Base-by-base conservation (phyloP, 2,329 filamentous ascomycete species). In the Huntiella abstrusa region DNA sequence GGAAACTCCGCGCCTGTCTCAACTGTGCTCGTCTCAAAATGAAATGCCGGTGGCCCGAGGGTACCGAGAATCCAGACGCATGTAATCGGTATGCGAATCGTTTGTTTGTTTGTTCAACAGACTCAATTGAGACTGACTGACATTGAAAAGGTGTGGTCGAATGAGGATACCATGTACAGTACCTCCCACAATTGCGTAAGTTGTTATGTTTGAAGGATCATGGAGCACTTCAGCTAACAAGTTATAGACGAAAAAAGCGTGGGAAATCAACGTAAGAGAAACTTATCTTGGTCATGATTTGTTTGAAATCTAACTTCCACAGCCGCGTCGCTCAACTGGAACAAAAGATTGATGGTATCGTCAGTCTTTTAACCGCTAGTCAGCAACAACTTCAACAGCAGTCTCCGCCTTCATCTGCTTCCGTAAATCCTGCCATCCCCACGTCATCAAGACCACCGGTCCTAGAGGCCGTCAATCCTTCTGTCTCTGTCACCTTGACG, bases 291-390 rank as follows among this genome's bases (percentile, higher is more conserved):
- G 32, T 41, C 40, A 41, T 41, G 6, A 6, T 36, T 36, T n/a
- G 11, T 15, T 12, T 15, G 7, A 10, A 15, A 17, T 40, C 35
- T 17, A 12, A 12, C 17, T 33, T 28, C 33, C 8, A 15, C 8
- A 64, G 61, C 5, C 57, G 60, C 8, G 61, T 64, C 2, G 60
- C 58, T 4, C 59, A 61, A 35, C 40, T 64, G 2, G 62, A 64
- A 45, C 56, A 60, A 44, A 64, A 62, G 49, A 61, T 64, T 28
- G 61, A 64, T n/a, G 59, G 59, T 35, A 57, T 64, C 16, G 58
- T 64, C 33, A 36, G 22, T 33, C 41, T 43, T 5, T 41, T 43
- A 7, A 38, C 46, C 17, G 41, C 40, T 33, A 43, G 40, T 19
- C 40, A 48, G 13, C 46, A 48, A 33, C 46, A 48, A 39, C 40